Percentiles rank a stretch among this genome's conserved stretches.
Conservation (phyloP, 768 basidiomycete species). For the Kondoa malvinella region DNA sequence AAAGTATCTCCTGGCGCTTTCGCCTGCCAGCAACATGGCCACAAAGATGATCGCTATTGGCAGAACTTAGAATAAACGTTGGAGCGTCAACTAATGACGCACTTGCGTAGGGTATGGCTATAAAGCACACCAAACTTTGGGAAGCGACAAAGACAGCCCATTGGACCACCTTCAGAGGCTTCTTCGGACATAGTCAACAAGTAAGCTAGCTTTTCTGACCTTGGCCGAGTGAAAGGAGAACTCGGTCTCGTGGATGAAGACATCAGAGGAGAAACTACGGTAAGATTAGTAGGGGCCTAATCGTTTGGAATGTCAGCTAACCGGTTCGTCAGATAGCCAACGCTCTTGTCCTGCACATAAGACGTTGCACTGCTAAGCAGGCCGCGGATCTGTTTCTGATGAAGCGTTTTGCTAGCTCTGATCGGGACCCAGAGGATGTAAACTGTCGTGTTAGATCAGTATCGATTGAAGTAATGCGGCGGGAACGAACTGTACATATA, state of each 20-base stretch:
- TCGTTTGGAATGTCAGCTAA: no score
- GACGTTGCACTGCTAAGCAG: not conserved
- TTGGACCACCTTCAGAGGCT: not conserved
- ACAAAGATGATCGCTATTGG: not conserved
- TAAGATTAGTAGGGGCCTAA: no score
- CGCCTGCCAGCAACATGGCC: not conserved
- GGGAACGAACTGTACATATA: not conserved
- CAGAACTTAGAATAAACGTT: no score
- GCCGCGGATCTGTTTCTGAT: not conserved
- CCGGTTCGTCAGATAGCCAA: not conserved
- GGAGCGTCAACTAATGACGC: no score
- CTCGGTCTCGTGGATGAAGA: not conserved
- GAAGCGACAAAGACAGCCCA: not conserved
- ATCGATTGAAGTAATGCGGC: no score
- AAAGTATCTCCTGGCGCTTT: not conserved
- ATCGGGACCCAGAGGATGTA: not conserved
- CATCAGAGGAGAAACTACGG: not conserved
- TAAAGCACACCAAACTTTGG: not conserved
- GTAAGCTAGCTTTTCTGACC: not conserved
- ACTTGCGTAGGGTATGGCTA: not conserved
- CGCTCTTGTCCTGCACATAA: not conserved
- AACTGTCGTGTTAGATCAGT: no score
- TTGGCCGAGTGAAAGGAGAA: no score
- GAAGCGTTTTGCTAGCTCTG: not conserved
- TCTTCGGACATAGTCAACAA: not conserved